Conservation (phyloP, 176 grass and related monocot genomes). For the Oryza brachyantha region DNA sequence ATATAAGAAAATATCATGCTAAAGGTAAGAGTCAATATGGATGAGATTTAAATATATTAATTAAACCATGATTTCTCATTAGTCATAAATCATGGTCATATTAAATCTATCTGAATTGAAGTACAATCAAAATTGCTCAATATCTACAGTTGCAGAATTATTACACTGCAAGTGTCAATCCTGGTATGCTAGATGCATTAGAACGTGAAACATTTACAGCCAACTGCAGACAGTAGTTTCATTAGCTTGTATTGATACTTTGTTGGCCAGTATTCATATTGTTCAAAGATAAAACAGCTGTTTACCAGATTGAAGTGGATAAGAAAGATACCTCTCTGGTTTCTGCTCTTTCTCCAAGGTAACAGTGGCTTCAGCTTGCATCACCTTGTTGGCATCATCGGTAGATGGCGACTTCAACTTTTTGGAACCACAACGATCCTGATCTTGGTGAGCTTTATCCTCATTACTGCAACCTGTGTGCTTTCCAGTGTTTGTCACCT, state of each 20-base stretch:
- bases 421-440: neutral
- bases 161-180: neutral
- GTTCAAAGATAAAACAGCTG: neutral
- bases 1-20: neutral
- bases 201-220: neutral
- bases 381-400: slow-evolving; percentile 13
- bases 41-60: neutral
- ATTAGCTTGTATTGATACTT: neutral
- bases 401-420: neutral
- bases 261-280: neutral
- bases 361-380: slow-evolving; percentile 24
- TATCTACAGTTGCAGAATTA: neutral
- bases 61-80: neutral
- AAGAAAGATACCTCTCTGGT: slow-evolving; percentile 8
- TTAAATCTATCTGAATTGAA: neutral
- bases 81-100: neutral
- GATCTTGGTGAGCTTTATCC: neutral
- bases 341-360: slow-evolving; percentile 22
- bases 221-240: neutral
- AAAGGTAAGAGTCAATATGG: neutral
- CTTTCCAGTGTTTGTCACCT: slow-evolving; percentile 9
- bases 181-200: neutral
- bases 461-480: neutral
- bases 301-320: slow-evolving; percentile 3
- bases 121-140: neutral